Conservation (phyloP, 208 protist species). For the Trichomonas tenax region DNA sequence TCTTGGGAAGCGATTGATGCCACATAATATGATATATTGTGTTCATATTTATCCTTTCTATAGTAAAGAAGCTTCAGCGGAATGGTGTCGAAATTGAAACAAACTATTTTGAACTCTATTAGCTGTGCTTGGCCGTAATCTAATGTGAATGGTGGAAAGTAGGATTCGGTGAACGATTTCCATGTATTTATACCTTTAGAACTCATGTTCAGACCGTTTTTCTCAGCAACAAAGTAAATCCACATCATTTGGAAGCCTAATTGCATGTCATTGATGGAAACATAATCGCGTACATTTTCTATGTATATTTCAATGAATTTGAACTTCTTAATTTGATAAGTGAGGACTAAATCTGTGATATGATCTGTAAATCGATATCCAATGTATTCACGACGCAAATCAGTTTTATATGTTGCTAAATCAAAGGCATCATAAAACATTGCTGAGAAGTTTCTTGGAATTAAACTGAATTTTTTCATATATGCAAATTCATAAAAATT, state of each 20-base stretch:
- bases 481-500: neutral
- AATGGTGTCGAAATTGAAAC: neutral
- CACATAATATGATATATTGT: neutral
- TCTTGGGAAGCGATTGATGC: neutral
- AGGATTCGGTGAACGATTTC: neutral
- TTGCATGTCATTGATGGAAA: neutral
- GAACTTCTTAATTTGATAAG: neutral
- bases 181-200: neutral
- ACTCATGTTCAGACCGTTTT: neutral
- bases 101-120: neutral
- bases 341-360: neutral
- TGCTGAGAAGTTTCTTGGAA: neutral
- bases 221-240: neutral
- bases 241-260: neutral
- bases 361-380: neutral
- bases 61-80: neutral
- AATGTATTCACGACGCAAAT: neutral
- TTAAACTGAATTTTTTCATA: neutral
- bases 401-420: neutral
- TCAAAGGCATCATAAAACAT: neutral
- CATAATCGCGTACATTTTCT: neutral
- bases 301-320: neutral
- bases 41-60: neutral
- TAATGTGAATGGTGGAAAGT: neutral
- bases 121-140: neutral